These are phyloP conservation scores for Sicyos baderoa DNA, from an alignment of 306 rosid genomes.

Conservation along the genomic window DNA sequence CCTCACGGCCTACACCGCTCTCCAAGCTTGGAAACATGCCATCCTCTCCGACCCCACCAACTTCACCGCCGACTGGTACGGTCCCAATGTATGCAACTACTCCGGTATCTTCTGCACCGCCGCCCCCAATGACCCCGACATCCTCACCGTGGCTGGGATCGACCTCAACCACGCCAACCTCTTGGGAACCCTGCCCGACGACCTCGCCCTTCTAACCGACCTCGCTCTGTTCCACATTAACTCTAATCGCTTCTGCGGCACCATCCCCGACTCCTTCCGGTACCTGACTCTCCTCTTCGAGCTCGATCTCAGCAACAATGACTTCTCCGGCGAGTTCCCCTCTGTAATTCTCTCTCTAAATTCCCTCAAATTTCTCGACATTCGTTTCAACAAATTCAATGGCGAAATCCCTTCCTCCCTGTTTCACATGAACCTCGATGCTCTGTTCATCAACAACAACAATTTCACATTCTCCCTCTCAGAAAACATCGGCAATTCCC, in stretches of 20 bases:
- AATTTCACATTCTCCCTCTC: slow-evolving; percentile 49
- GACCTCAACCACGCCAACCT: slow-evolving; percentile 71
- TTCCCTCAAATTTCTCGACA: slow-evolving; percentile 48
- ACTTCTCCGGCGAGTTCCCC: slow-evolving; percentile 61
- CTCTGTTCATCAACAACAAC: slow-evolving; percentile 68
- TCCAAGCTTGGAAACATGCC: slow-evolving; percentile 72
- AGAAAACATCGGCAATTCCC: slow-evolving; percentile 39
- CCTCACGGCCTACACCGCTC: slow-evolving; percentile 56
- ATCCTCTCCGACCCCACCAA: slow-evolving; percentile 59
- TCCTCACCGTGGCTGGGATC: slow-evolving; percentile 67
- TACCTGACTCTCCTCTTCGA: slow-evolving; percentile 46
- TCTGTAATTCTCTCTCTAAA: slow-evolving; percentile 34
- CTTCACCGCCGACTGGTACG: slow-evolving; percentile 64
- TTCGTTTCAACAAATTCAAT: slow-evolving; percentile 50
- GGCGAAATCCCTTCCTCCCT: slow-evolving; percentile 51
- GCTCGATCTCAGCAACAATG: slow-evolving; percentile 69
- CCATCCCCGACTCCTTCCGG: slow-evolving; percentile 38
- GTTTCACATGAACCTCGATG: slow-evolving; percentile 62
- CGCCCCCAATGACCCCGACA: slow-evolving; percentile 48
- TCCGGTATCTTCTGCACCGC: slow-evolving; percentile 72
- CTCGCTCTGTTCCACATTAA: slow-evolving; percentile 66
- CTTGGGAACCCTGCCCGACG: slow-evolving; percentile 53
- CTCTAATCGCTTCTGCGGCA: slow-evolving; percentile 66
- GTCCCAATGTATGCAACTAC: slow-evolving; percentile 71
- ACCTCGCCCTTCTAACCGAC: slow-evolving; percentile 69